Evolutionary conservation across 1,284 basidiomycete genomes (phyloP).

Genomic region (Microbotryum violaceum): DNA sequence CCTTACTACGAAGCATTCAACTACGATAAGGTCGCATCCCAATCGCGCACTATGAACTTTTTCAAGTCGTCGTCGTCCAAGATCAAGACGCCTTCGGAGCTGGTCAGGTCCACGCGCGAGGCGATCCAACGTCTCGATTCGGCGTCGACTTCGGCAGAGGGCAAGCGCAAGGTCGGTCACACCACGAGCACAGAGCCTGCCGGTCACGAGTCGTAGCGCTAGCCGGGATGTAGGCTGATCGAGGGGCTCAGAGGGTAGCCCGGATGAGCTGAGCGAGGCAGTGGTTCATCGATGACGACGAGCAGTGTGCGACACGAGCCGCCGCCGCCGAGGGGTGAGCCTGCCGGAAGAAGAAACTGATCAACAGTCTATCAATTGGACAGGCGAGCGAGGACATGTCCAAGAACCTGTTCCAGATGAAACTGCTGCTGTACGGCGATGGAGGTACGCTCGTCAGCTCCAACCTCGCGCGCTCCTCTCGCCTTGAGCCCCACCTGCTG

Average conservation of each 20-base stretch:
- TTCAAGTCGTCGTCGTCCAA: conserved; percentile 65
- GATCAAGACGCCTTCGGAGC: conserved; percentile 71
- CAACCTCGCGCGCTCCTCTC: background rate
- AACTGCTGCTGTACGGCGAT: conserved; percentile 76
- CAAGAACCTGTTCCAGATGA: conserved; percentile 83
- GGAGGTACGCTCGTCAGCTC: conserved; percentile 51
- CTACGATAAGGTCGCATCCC: too few species aligned
- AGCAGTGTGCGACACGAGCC: background rate
- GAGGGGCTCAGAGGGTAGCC: too few species aligned
- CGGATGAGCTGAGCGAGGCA: too few species aligned
- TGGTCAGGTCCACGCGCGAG: conserved; percentile 70
- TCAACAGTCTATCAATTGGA: background rate
- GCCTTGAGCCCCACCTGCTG: background rate
- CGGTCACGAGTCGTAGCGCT: too few species aligned
- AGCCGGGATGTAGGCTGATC: too few species aligned
- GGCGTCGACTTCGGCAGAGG: conserved; percentile 63
- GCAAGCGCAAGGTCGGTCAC: conserved; percentile 59
- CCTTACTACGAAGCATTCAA: too few species aligned
- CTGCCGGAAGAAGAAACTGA: background rate
- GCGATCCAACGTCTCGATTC: conserved; percentile 67
- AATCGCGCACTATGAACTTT: conserved; percentile 64
- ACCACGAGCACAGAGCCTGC: too few species aligned
- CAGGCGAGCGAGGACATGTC: conserved; percentile 79
- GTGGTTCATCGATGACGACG: too few species aligned
- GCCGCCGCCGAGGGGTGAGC: background rate